Evolutionary conservation across 2,329 filamentous ascomycete genomes (phyloP).

Genomic region (Aureobasidium sp.): DNA sequence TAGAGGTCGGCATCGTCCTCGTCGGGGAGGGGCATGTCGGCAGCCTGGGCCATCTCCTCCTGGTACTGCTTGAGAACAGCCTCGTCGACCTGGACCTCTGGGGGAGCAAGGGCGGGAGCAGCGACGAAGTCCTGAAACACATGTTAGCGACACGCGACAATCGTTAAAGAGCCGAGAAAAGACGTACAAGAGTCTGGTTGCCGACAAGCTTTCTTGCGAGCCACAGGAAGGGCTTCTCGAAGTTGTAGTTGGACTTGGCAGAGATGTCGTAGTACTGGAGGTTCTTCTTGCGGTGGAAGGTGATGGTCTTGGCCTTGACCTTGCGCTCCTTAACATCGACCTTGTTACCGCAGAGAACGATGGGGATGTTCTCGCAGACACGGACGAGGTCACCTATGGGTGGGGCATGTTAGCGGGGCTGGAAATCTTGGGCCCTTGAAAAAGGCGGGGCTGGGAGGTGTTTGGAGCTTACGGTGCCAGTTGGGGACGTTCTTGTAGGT

Average conservation of each 20-base stretch:
- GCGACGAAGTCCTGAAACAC: constrained; percentile 80
- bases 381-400: constrained; percentile 84
- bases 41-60: constrained; percentile 72
- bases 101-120: constrained; percentile 86
- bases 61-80: constrained; percentile 73
- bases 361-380: constrained; percentile 98
- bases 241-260: constrained; percentile 99
- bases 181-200: constrained; percentile 72
- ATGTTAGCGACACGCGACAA: constrained; percentile 22
- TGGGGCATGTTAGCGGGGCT: not conserved
- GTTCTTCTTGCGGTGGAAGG: constrained; percentile 99
- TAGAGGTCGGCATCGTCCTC: constrained; percentile 73
- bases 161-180: too few relatives aligned
- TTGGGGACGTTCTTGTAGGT: constrained; percentile 99
- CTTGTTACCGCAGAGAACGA: constrained; percentile 98
- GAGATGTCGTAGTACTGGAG: constrained; percentile 99
- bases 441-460: not conserved
- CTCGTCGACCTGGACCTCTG: constrained; percentile 83
- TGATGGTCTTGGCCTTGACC: constrained; percentile 99
- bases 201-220: constrained; percentile 96
- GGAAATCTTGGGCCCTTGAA: not conserved
- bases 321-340: constrained; percentile 99
- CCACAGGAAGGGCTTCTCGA: constrained; percentile 99
- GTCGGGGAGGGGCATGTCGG: constrained; percentile 80
- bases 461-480: constrained; percentile 86